Evolutionary conservation across 1,284 basidiomycete genomes (phyloP), one percentile per base, ranked within the genome.

Genomic region (Neolentinus lepideus): DNA sequence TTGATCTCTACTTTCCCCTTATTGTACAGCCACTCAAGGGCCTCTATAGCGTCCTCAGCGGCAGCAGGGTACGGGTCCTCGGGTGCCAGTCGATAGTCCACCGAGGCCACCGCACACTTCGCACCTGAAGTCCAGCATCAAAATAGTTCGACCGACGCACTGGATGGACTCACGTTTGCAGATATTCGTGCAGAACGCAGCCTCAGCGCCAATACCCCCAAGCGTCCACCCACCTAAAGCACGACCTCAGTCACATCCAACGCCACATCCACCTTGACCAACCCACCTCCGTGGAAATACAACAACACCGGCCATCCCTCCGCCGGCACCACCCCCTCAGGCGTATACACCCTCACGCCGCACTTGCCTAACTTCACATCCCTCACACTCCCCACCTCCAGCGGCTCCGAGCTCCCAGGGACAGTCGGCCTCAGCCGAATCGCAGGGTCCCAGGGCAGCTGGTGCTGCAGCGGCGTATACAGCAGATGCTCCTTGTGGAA

Each of bases 31-130:
- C 87, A 92, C 51, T 79, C 66, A 3, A 91, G 71, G 1, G 85
- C 73, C 45, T 86, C 83, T 43, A 87, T 70, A 0, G 86, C 81
- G 62, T 92, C 90, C 46, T 89, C 80, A 0, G 89, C 80, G 0
- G 88, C 88, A 1, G 83, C 80, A 1, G 90, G 90, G 62, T 88
- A 91, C 3, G 78, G 78, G 54, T 85, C 60, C 62, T 92, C 89
- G 0, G 90, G 90, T 0, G 84, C 87, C 8, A 91, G 77, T 3
- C 88, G 80, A 65, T 91, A 90, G 61, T 85, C 83, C 21, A 90
- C 84, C 3, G 83, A 81, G 8, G 88, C 70, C 1, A 85, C 81
- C 0, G 82, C 72, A 50, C 76, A 80, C 54, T 74, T 72, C 1
- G 79, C 79, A 56, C 69, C 81, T 83, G 55, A 52, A 24, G 21